Percentiles rank a stretch among this genome's conserved stretches.
These are phyloP conservation scores for Nothophaeocryptopus gaeumannii DNA, from an alignment of 2,329 filamentous ascomycete species.

Conservation along the genomic window DNA sequence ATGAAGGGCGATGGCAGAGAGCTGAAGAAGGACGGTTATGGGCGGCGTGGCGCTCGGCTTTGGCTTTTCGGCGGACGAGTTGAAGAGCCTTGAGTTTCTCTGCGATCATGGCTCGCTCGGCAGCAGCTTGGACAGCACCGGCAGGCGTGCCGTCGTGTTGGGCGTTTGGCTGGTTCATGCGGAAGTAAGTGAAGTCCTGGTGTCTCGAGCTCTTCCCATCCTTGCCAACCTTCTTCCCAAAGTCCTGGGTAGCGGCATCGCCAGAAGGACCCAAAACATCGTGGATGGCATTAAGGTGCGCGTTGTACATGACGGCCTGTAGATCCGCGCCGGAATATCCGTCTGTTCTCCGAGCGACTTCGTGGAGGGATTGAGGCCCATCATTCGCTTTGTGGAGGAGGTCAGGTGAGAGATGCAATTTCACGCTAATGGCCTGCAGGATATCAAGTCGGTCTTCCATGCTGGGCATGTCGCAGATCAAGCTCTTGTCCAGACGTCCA, in stretches of 20 bases:
- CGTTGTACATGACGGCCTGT: constrained; percentile 92
- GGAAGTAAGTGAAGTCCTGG: constrained; percentile 22
- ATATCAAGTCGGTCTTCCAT: constrained; percentile 84
- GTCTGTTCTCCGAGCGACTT: constrained; percentile 75
- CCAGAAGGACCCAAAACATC: constrained; percentile 65
- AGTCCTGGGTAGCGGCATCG: constrained; percentile 31
- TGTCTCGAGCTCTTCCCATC: constrained; percentile 10
- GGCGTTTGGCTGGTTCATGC: constrained; percentile 5
- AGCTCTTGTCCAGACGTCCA: constrained; percentile 85
- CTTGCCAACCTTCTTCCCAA: constrained; percentile 34
- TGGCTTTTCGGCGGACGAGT: constrained; percentile 63
- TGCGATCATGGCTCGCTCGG: constrained; percentile 73
- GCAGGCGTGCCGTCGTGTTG: constrained; percentile 4
- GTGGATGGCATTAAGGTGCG: constrained; percentile 94
- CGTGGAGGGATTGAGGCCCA: constrained; percentile 49
- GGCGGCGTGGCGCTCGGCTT: constrained; percentile 45
- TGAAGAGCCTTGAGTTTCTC: constrained; percentile 82
- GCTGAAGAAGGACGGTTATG: constrained; percentile 9
- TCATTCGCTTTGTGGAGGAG: constrained; percentile 48
- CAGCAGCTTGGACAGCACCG: constrained; percentile 50
- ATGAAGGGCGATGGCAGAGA: constrained; percentile 6
- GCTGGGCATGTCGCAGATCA: constrained; percentile 85
- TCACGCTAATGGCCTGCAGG: constrained; percentile 75
- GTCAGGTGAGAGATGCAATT: constrained; percentile 68
- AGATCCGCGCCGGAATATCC: constrained; percentile 93